A percentile compares a stretch with the other conserved stretches of the same genome.
phyloP scores from a whole-genome alignment of 495 filamentous ascomycete genomes.

The Aspergillus coremiiformis region DNA sequence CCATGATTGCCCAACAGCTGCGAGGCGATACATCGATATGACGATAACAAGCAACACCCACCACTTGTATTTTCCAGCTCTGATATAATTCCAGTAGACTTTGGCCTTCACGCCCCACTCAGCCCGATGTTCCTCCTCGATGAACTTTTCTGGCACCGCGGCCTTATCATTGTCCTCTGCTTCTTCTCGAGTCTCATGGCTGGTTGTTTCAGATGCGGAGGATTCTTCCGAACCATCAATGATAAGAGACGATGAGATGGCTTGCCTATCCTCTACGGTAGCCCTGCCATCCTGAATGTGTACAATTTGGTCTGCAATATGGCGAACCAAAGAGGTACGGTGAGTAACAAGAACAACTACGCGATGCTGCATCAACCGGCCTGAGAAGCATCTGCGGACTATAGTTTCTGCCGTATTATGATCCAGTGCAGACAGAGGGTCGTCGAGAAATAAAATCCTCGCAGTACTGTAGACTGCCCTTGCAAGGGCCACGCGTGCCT shows the following conservation, averaged over 20 bases:
- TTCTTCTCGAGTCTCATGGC: constrained; percentile 33
- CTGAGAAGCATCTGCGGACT: constrained; percentile 57
- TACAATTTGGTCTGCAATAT: constrained; percentile 60
- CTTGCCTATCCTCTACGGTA: constrained; percentile 37
- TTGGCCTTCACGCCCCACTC: constrained; percentile 65
- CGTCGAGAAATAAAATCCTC: constrained; percentile 59
- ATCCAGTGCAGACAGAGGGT: constrained; percentile 61
- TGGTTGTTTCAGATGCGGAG: constrained; percentile 17
- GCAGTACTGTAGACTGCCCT: constrained; percentile 63
- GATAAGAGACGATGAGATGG: constrained; percentile 13
- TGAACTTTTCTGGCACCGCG: constrained; percentile 63
- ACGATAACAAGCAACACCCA: constrained; percentile 56
- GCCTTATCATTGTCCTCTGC: constrained; percentile 33
- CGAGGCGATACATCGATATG: constrained; percentile 51
- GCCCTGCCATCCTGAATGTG: constrained; percentile 54
- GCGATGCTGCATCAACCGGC: constrained; percentile 54
- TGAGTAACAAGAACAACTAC: constrained; percentile 72
- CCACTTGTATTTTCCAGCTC: constrained; percentile 63
- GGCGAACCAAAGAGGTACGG: constrained; percentile 58
- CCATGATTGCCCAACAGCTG: constrained; percentile 59
- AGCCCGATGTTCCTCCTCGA: constrained; percentile 70
- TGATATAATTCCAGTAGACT: constrained; percentile 79
- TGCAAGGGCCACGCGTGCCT: constrained; percentile 60
- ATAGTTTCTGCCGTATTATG: constrained; percentile 72
- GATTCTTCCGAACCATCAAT: constrained; percentile 15